Conservation (phyloP, 495 filamentous ascomycete species). For the Immersiella caudata region DNA sequence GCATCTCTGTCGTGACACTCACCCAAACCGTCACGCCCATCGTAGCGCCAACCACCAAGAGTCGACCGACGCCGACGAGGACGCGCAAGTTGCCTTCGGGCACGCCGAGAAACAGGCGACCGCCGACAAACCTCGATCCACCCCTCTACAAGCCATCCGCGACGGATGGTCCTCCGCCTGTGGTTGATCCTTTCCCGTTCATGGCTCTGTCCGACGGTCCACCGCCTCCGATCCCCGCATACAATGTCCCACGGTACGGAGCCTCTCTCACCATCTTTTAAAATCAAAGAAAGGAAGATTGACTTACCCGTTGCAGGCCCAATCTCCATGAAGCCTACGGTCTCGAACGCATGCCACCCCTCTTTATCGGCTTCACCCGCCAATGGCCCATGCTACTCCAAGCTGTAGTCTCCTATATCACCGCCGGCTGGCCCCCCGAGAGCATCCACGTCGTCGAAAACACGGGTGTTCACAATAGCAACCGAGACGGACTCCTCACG, state of each 20-base stretch:
- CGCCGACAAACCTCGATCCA: conserved; percentile 35
- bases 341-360: conserved; percentile 46
- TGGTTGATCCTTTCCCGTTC: conserved; percentile 42
- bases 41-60: not conserved
- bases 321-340: conserved; percentile 41
- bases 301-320: not conserved
- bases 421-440: conserved; percentile 62
- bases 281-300: not conserved
- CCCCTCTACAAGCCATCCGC: conserved; percentile 42
- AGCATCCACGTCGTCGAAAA: conserved; percentile 68
- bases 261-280: not conserved
- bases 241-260: conserved; percentile 39
- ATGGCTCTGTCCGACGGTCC: conserved; percentile 24
- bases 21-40: not conserved
- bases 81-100: not conserved
- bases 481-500: conserved; percentile 52
- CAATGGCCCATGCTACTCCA: conserved; percentile 63
- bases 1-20: not conserved
- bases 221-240: conserved; percentile 47
- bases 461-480: conserved; percentile 62
- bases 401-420: conserved; percentile 60
- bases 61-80: not conserved
- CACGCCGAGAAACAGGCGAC: conserved; percentile 14
- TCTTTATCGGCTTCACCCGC: conserved; percentile 64
- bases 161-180: conserved; percentile 33